These are phyloP conservation scores for Iberis pinnata DNA, from an alignment of 345 rosid species.

Conservation along the genomic window DNA sequence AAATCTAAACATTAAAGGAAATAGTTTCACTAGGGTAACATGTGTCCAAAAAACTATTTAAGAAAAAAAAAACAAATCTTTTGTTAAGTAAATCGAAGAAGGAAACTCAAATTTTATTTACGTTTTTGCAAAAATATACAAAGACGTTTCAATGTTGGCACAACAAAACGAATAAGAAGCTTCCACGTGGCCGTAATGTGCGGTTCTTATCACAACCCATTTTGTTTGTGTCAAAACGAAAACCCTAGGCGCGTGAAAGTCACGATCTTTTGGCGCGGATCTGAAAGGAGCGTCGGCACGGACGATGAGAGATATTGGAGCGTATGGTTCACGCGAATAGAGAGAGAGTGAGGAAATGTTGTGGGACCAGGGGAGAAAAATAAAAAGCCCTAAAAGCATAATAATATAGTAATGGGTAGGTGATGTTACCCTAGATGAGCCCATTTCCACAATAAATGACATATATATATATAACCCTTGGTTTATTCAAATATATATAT, in stretches of 20 bases:
- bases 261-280: conserved; percentile 9
- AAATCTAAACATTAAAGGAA: not conserved
- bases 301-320: conserved; percentile 19
- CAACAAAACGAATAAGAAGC: conserved; percentile 16
- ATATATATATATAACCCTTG: too few species aligned
- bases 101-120: conserved; percentile 7
- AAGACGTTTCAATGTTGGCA: conserved; percentile 25
- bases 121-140: not conserved
- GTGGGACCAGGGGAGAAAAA: conserved; percentile 17
- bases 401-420: conserved; percentile 33
- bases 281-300: conserved; percentile 25
- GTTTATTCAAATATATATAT: too few species aligned
- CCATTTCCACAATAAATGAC: conserved; percentile 25
- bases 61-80: conserved; percentile 4
- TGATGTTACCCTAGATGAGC: conserved; percentile 34
- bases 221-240: conserved; percentile 24
- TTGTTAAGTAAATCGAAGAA: too few species aligned
- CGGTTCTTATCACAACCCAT: conserved; percentile 67
- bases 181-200: conserved; percentile 41
- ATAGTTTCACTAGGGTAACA: conserved; percentile 16
- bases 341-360: not conserved
- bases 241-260: conserved; percentile 44
- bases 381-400: conserved; percentile 35
- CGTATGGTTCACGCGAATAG: not conserved
- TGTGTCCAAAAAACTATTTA: not conserved